Base-by-base conservation (phyloP, 2,329 filamentous ascomycete genomes). In the Keithomyces neogunnii region DNA sequence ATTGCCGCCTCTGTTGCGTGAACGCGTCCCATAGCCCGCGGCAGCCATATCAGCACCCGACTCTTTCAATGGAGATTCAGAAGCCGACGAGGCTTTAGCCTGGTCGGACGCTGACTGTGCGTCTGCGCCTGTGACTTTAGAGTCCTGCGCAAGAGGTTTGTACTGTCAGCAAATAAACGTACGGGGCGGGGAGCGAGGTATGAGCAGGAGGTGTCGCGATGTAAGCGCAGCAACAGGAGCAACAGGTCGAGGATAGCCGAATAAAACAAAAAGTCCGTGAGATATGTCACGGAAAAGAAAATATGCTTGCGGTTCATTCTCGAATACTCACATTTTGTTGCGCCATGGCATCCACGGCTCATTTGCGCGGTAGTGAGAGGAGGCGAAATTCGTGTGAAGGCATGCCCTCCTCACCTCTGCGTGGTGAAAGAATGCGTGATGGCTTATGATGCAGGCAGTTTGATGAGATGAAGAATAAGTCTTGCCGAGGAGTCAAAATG, bases 21-120 rank as follows among this genome's bases (percentile, higher is more conserved):
- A 96, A 62, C 91, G 86, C 66, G 93, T 99, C 63, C 92, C 92
- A 70, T 99, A 96, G 46, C 83, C 84, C 59, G 82, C 84, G 47
- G 82, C 84, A 48, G 85, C 74, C 52, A 65, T 73, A 57, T 78
- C 77, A 59, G 72, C 65, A 57, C 71, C 70, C 57, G 65, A 67
- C 54, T 81, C 79, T 63, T 77, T 81, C 52, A 69, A 63, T 46
- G 70, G 64, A 53, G 68, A 62, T 56, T 75, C 75, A 51, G 74
- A 73, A 53, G 69, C 71, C 52, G 71, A 69, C 53, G 76, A 71
- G 58, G 74, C 75, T 50, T 68, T 73, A 72, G 77, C 74, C 55
- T 73, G 53, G 60, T 68, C 63, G 50, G 64, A 60, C 56, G 59
- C 55, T 49, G 64, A 53, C 53, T 66, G 63, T 51, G 60, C 61